Conservation (phyloP, 352 stramenopile genomes). For the Globisporangium recalcitrans region DNA sequence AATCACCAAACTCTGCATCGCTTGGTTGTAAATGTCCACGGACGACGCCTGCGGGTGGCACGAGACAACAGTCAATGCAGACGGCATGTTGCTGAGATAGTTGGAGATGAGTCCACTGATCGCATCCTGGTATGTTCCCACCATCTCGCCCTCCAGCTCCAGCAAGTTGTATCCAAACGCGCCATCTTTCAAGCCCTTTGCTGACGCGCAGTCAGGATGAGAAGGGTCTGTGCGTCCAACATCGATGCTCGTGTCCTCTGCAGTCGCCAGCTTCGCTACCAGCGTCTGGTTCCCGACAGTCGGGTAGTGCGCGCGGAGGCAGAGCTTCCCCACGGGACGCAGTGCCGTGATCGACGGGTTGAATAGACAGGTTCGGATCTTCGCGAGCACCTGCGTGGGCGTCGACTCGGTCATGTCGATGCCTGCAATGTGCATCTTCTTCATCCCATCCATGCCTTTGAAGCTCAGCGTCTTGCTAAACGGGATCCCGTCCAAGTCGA, state of each 20-base stretch:
- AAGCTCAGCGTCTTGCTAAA: conserved; percentile 57
- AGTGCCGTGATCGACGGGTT: conserved; percentile 78
- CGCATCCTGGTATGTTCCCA: conserved; percentile 46
- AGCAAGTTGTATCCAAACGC: conserved; percentile 63
- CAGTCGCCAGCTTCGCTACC: conserved; percentile 49
- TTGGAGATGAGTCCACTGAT: conserved; percentile 77
- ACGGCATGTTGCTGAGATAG: conserved; percentile 57
- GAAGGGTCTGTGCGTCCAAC: conserved; percentile 40
- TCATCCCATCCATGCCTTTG: conserved; percentile 56
- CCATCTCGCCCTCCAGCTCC: conserved; percentile 61
- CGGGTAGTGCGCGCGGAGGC: conserved; percentile 56
- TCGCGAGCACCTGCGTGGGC: conserved; percentile 44
- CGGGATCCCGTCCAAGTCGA: conserved; percentile 37
- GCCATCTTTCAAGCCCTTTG: conserved; percentile 25
- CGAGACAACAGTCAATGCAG: conserved; percentile 53
- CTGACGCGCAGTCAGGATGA: conserved; percentile 48
- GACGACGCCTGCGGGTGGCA: conserved; percentile 54
- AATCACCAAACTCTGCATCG: conserved; percentile 71
- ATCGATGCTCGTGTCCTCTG: conserved; percentile 31
- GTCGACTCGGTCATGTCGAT: conserved; percentile 68
- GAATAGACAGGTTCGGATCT: conserved; percentile 74
- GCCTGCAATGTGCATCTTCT: conserved; percentile 52
- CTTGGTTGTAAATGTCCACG: conserved; percentile 63
- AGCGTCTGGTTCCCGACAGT: conserved; percentile 30
- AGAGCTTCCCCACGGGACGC: conserved; percentile 55